Conservation (phyloP, 345 rosid species). For the Populus tremula region DNA sequence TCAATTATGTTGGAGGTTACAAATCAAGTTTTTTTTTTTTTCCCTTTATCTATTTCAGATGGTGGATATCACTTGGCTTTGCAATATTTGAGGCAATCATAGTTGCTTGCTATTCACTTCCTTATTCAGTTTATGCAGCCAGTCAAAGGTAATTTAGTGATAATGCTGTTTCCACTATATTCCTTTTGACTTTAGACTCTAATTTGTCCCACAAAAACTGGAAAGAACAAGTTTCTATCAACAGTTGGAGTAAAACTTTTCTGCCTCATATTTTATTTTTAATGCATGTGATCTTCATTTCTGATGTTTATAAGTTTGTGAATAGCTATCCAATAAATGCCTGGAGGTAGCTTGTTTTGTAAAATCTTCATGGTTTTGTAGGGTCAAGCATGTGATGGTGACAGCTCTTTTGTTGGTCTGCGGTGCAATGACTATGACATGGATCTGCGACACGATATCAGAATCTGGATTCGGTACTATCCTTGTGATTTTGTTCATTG, state of each 20-base stretch:
- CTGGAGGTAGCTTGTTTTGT: background rate
- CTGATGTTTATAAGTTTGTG: background rate
- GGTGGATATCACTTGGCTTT: conserved; percentile 93
- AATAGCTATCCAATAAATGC: background rate
- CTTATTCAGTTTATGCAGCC: conserved; percentile 80
- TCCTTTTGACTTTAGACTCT: background rate
- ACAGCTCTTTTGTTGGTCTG: conserved; percentile 77
- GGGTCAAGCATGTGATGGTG: conserved; percentile 82
- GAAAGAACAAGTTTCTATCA: no score
- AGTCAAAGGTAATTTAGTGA: conserved; percentile 53
- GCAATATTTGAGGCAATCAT: conserved; percentile 79
- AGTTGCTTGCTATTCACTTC: conserved; percentile 78
- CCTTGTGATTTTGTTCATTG: conserved; percentile 6
- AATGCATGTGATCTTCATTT: background rate
- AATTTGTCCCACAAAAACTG: no score
- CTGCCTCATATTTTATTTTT: background rate
- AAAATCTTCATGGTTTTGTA: conserved; percentile 30
- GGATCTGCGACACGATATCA: conserved; percentile 92
- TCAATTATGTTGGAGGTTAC: background rate
- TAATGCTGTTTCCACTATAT: conserved; percentile 1
- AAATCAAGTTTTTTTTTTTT: background rate
- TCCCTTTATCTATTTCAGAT: conserved; percentile 48
- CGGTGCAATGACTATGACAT: conserved; percentile 91
- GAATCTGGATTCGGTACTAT: conserved; percentile 91
- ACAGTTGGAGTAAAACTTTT: no score